These are phyloP conservation scores for Meredithiella fracta DNA, from an alignment of 2,329 filamentous ascomycete species.

Conservation along the genomic window DNA sequence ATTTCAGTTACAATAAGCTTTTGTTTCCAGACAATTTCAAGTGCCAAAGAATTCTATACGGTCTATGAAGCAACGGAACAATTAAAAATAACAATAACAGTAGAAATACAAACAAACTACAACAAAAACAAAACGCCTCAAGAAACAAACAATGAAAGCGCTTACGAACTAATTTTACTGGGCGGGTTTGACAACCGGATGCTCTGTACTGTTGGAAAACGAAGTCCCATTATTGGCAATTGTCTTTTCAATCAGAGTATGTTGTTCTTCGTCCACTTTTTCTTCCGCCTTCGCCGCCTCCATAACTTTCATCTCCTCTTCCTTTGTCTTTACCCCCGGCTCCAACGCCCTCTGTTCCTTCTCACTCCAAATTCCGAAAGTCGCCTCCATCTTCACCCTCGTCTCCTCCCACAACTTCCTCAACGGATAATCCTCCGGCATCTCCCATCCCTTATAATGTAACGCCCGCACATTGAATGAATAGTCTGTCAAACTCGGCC, in stretches of 20 bases:
- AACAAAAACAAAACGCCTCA: too few species aligned
- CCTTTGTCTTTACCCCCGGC: neutral
- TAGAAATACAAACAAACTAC: too few species aligned
- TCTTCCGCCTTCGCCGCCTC: neutral
- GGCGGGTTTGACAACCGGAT: neutral
- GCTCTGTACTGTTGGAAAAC: neutral
- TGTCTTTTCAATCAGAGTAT: neutral
- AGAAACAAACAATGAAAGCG: too few species aligned
- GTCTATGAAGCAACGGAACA: too few species aligned
- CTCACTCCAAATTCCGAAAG: neutral
- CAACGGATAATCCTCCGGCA: constrained; percentile 1
- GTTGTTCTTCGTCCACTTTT: neutral
- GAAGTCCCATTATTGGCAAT: neutral
- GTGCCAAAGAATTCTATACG: too few species aligned
- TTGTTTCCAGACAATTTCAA: too few species aligned
- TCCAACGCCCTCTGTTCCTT: neutral
- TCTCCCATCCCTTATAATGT: constrained; percentile 14
- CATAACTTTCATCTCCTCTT: neutral
- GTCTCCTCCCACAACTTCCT: constrained; percentile 8
- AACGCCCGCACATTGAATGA: constrained; percentile 10
- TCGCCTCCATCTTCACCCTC: neutral
- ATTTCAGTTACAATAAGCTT: too few species aligned
- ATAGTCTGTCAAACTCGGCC: constrained; percentile 9
- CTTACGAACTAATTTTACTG: too few species aligned
- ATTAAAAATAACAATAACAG: too few species aligned